phyloP scores from a whole-genome alignment of 2,329 filamentous ascomycete genomes.

The Exophiala sp. region DNA sequence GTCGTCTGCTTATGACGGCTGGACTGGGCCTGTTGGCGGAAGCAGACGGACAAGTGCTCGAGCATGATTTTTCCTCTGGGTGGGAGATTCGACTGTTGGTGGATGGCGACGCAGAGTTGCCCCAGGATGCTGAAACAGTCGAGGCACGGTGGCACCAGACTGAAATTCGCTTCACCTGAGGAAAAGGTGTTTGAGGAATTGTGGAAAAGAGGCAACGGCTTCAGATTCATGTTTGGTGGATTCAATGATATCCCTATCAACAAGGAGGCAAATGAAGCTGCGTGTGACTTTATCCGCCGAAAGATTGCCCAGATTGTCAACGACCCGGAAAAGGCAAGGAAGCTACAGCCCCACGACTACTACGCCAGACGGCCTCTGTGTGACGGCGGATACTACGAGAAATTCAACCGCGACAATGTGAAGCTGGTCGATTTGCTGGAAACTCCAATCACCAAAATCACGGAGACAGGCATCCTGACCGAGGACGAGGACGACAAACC shows the following conservation, averaged over 20 bases:
- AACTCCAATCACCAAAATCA: conserved; percentile 30
- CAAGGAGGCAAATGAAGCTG: conserved; percentile 36
- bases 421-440: conserved; percentile 37
- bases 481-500: conserved; percentile 22
- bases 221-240: conserved; percentile 36
- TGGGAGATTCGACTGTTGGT: background rate
- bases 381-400: conserved; percentile 49
- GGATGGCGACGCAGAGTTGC: background rate
- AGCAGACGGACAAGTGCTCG: background rate
- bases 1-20: background rate
- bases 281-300: conserved; percentile 36
- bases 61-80: background rate
- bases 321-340: conserved; percentile 32
- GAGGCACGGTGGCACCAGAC: background rate
- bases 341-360: conserved; percentile 46
- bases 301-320: conserved; percentile 32
- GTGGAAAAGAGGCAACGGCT: conserved; percentile 34
- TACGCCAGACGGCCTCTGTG: conserved; percentile 48
- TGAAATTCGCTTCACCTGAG: background rate
- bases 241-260: conserved; percentile 37
- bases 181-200: conserved; percentile 30
- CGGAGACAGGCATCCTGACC: conserved; percentile 28
- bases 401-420: conserved; percentile 44
- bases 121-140: background rate
- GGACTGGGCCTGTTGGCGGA: background rate